Evolutionary conservation across 176 grass and related monocot species (phyloP), one percentile per base, ranked within the genome.

Genomic region (Triticum monococcum): DNA sequence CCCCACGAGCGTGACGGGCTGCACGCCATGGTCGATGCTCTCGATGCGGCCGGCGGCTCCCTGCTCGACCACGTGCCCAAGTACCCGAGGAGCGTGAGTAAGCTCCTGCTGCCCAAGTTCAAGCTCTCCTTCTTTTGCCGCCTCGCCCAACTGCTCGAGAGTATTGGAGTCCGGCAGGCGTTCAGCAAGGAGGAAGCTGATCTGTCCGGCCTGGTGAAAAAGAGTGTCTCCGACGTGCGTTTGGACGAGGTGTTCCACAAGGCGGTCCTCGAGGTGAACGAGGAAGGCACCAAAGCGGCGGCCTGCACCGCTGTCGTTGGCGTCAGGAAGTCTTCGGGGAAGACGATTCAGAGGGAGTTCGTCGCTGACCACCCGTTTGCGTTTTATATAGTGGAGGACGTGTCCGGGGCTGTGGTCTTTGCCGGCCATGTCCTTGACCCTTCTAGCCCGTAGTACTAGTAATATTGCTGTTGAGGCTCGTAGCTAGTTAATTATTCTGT

Each of bases 1-100:
- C 88, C 88, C 0, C 12, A 85, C 43, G 2, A 8, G 69, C 48
- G 9, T 65, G 64, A 90, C 33, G 88, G 83, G 28, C 40, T 90
- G 8, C 12, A 18, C 26, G 28, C 23, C 50, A 67, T 90, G 11
- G 35, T 48, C 7, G 41, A 78, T 2, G 61, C 18, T 25, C 65
- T 90, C 0, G 31, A 40, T 26, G 64, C 64, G 7, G 48, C 8
- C 75, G 46, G 48, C 16, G 48, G 75, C 75, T 72, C 22, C 11
- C 18, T 72, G 22, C 69, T 72, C 5, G 22, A 72, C 69, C 69
- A 72, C 69, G 69, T 72, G 22, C 69, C 69, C 4, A 24, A 72
- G 20, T 1, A 24, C 10, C 2, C 0, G 36, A 13, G 22, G 37
- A 43, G 10, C 4, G 69, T 72, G 22, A 23, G 5, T 18, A 41